Evolutionary conservation across 2,329 filamentous ascomycete genomes (phyloP), one percentile per base, ranked within the genome.

Genomic region (Macrophomina pseudophaseolina): DNA sequence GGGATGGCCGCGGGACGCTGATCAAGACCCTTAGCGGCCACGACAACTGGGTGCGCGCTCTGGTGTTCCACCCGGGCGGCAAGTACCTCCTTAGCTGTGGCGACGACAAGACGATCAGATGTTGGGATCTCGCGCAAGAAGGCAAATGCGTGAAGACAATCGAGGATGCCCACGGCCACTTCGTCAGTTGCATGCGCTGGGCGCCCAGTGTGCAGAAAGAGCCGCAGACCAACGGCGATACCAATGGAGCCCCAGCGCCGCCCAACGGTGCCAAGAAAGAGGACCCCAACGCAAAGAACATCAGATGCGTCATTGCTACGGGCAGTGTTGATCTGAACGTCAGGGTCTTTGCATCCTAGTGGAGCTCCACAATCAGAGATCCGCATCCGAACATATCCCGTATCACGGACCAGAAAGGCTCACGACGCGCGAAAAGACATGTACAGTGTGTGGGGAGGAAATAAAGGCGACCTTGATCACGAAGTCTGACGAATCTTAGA

Each of bases 71-170:
- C 73, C 94, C 94, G 0, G 91, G 92, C 8, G 94, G 94, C 51
- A 96, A 94, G 79, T 97, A 95, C 74, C 85, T 98, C 1, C 81
- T 98, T 5, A 94, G 90, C 6, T 92, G 91, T 23, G 87, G 90
- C 16, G 94, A 98, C 76, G 94, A 98, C 81, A 97, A 95, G 81
- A 94, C 92, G 4, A 84, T 98, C 68, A 86, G 94, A 65, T 97
- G 94, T 82, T 98, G 94, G 94, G 94, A 98, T 80, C 82, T 98
- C 32, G 86, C 87, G 32, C 94, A 98, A 76, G 93, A 97, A 76
- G 92, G 92, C 49, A 94, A 93, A 74, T 94, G 93, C 72, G 93
- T 97, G 71, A 94, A 94, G 79, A 89, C 88, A 0, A 81, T 98
- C 16, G 84, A 85, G 44, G 91, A 93, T 69, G 89, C 88, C 0